These are phyloP conservation scores for Claviceps paspali DNA, from an alignment of 2,329 filamentous ascomycete genomes.

Conservation along the genomic window DNA sequence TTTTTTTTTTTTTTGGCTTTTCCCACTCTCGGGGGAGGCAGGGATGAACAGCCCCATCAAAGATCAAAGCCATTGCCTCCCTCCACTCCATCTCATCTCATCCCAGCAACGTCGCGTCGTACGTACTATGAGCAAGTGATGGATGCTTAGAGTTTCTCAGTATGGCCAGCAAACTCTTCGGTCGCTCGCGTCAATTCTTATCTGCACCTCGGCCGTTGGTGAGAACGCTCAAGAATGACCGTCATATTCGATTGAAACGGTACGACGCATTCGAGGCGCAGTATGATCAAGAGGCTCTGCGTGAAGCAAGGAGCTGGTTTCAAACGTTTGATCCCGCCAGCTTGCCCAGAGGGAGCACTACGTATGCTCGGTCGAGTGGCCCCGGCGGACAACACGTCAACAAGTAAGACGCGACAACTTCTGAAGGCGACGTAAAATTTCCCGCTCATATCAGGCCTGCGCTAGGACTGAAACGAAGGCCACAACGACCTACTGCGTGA, in stretches of 20 bases:
- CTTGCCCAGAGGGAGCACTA: slow-evolving; percentile 36
- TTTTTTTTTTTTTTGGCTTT: too few relatives aligned
- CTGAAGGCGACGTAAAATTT: slow-evolving; percentile 12
- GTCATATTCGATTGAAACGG: slow-evolving; percentile 15
- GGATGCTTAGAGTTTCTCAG: neutral
- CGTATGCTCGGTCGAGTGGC: slow-evolving; percentile 42
- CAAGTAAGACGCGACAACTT: slow-evolving; percentile 28
- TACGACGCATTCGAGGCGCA: slow-evolving; percentile 33
- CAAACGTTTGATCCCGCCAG: slow-evolving; percentile 25
- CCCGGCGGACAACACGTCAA: slow-evolving; percentile 49
- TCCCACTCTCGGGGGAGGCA: too few relatives aligned
- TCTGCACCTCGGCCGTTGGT: neutral
- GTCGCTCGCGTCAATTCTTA: neutral
- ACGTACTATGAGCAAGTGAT: neutral
- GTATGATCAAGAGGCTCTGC: slow-evolving; percentile 34
- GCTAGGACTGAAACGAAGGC: slow-evolving; percentile 45
- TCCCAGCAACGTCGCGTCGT: neutral
- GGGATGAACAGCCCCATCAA: too few relatives aligned
- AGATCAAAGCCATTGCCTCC: too few relatives aligned
- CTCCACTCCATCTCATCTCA: too few relatives aligned
- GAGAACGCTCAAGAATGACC: neutral
- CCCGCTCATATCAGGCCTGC: slow-evolving; percentile 10
- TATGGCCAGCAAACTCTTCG: neutral
- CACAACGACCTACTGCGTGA: slow-evolving; percentile 34
- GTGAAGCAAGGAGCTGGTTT: slow-evolving; percentile 37